Evolutionary conservation across 2,329 filamentous ascomycete genomes (phyloP).

Genomic region (Neofusicoccum parvum): DNA sequence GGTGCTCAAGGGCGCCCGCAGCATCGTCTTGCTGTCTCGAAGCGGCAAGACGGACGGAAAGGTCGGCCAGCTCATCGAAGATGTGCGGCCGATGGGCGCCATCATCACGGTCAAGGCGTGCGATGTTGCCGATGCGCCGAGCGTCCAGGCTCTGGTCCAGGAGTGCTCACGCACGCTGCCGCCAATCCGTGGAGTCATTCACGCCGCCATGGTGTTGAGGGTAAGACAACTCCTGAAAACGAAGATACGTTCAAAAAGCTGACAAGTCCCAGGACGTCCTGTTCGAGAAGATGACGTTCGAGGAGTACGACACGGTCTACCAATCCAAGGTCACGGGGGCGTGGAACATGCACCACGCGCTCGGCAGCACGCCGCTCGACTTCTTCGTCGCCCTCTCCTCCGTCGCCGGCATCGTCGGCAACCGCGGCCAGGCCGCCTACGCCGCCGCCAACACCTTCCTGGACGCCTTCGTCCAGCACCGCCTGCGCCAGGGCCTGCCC

Average conservation of each 20-base stretch:
- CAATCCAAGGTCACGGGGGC: conserved; percentile 35
- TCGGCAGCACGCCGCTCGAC: conserved; percentile 29
- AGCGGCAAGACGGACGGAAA: conserved; percentile 10
- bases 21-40: conserved; percentile 30
- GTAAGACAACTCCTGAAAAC: conserved; percentile 26
- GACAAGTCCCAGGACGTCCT: neutral
- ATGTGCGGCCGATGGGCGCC: neutral
- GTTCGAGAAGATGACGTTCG: conserved; percentile 20
- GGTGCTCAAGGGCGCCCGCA: conserved; percentile 29
- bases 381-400: conserved; percentile 27
- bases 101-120: conserved; percentile 10
- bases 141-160: neutral
- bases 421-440: conserved; percentile 34
- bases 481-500: conserved; percentile 24
- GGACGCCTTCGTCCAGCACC: conserved; percentile 31
- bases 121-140: conserved; percentile 14
- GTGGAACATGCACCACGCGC: conserved; percentile 29
- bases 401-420: conserved; percentile 24
- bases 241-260: conserved; percentile 17
- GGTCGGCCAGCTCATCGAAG: neutral
- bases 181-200: conserved; percentile 31
- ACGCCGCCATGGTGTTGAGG: conserved; percentile 33
- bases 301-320: conserved; percentile 24
- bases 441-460: conserved; percentile 36
- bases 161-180: neutral